phyloP scores from a whole-genome alignment of 768 basidiomycete species.

The Nidularia sp. region DNA sequence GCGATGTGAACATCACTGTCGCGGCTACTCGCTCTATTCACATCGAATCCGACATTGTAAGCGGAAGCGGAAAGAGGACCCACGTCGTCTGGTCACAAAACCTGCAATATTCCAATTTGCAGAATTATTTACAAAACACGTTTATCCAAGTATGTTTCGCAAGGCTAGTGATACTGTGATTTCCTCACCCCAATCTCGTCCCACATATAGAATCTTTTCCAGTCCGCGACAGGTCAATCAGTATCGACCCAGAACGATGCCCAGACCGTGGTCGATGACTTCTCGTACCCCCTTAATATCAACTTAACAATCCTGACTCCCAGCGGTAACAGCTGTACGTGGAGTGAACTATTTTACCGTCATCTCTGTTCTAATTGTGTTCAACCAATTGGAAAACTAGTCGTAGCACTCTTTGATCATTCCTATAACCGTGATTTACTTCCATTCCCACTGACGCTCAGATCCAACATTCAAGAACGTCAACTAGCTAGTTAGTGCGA shows the following conservation, averaged over 20 bases:
- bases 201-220: conserved; percentile 30
- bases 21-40: conserved; percentile 50
- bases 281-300: conserved; percentile 42
- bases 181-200: conserved; percentile 1
- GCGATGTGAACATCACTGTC: conserved; percentile 61
- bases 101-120: conserved; percentile 56
- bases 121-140: conserved; percentile 51
- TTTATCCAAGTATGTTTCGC: conserved; percentile 26
- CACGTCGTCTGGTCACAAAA: conserved; percentile 60
- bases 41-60: conserved; percentile 58
- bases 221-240: conserved; percentile 31
- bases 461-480: conserved; percentile 52
- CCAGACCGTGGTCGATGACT: conserved; percentile 31
- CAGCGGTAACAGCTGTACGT: conserved; percentile 31
- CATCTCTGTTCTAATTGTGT: not conserved
- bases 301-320: conserved; percentile 34
- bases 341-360: not conserved
- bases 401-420: conserved; percentile 56
- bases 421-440: conserved; percentile 57
- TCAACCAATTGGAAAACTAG: conserved; percentile 21
- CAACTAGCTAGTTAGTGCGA: conserved; percentile 52
- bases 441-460: conserved; percentile 56
- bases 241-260: conserved; percentile 39
- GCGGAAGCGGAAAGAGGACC: conserved; percentile 55
- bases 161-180: not conserved